These are phyloP conservation scores for Beauveria varroae DNA, from an alignment of 2,329 filamentous ascomycete species.

Conservation along the genomic window DNA sequence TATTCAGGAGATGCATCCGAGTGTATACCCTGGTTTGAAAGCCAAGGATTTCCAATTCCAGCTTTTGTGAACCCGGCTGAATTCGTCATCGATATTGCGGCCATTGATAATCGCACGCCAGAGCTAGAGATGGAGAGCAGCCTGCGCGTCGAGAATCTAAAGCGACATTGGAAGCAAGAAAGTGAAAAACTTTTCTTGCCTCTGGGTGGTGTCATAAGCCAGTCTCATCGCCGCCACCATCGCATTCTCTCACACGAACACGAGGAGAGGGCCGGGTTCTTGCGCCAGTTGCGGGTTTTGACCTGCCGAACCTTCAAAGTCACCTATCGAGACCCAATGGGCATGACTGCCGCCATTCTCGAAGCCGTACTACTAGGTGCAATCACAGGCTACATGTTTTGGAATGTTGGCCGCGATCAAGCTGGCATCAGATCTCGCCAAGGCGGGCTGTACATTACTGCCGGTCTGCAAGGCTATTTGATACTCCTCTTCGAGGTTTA, in stretches of 20 bases:
- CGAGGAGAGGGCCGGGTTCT: slow-evolving; percentile 45
- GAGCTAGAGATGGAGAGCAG: slow-evolving; percentile 56
- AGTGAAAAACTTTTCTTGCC: slow-evolving; percentile 22
- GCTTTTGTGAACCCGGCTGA: slow-evolving; percentile 73
- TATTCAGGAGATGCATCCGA: slow-evolving; percentile 55
- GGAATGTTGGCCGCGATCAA: slow-evolving; percentile 54
- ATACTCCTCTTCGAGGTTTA: slow-evolving; percentile 72
- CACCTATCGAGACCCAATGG: slow-evolving; percentile 70
- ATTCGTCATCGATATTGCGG: slow-evolving; percentile 66
- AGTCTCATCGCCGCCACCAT: slow-evolving; percentile 3
- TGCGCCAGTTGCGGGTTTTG: slow-evolving; percentile 57
- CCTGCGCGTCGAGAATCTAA: slow-evolving; percentile 53
- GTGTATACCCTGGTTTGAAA: slow-evolving; percentile 57
- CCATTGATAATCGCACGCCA: slow-evolving; percentile 62
- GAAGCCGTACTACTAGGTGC: slow-evolving; percentile 66
- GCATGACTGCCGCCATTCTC: slow-evolving; percentile 61
- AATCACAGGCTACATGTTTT: slow-evolving; percentile 67
- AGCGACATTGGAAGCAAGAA: slow-evolving; percentile 48
- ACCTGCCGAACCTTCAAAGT: slow-evolving; percentile 63
- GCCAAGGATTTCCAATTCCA: slow-evolving; percentile 53
- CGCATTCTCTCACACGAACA: slow-evolving; percentile 11
- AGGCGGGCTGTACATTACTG: slow-evolving; percentile 64
- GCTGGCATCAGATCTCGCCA: slow-evolving; percentile 67
- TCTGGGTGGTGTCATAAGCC: slow-evolving; percentile 9
- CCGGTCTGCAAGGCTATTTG: slow-evolving; percentile 67